Evolutionary conservation across 306 rosid genomes (phyloP).

Genomic region (Prunus armeniaca): DNA sequence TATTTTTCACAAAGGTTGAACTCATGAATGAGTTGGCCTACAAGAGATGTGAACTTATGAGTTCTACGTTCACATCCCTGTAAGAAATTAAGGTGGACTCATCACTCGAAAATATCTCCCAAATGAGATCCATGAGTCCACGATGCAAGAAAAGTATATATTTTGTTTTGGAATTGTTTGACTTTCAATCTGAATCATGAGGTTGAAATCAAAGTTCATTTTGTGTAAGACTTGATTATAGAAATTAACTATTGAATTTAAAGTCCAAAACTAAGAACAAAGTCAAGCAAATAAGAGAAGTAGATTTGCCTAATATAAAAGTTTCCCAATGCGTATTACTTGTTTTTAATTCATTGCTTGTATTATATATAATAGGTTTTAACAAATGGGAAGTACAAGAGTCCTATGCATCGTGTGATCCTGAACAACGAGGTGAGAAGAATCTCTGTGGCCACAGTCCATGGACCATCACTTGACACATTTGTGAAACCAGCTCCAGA

Average conservation of each 20-base stretch:
- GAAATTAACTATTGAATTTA: no score
- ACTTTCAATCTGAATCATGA: no score
- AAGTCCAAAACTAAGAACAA: background rate
- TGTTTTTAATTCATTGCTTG: background rate
- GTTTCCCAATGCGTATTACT: background rate
- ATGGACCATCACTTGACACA: conserved; percentile 42
- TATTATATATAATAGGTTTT: conserved; percentile 27
- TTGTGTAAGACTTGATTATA: no score
- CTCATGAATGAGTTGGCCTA: background rate
- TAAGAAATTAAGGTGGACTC: no score
- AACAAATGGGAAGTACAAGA: conserved; percentile 52
- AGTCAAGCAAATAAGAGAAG: background rate
- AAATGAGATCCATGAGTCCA: no score
- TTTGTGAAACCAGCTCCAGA: conserved; percentile 32
- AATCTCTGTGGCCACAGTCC: conserved; percentile 42
- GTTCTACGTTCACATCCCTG: background rate
- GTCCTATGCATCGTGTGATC: conserved; percentile 53
- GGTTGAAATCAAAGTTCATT: no score
- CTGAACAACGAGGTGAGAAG: conserved; percentile 44
- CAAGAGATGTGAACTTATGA: background rate
- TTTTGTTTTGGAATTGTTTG: no score
- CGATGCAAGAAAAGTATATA: no score
- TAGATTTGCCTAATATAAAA: no score
- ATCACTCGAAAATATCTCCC: no score
- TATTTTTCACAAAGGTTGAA: background rate